phyloP scores from a whole-genome alignment of 1,284 basidiomycete genomes.

The Neonothopanus nambi region DNA sequence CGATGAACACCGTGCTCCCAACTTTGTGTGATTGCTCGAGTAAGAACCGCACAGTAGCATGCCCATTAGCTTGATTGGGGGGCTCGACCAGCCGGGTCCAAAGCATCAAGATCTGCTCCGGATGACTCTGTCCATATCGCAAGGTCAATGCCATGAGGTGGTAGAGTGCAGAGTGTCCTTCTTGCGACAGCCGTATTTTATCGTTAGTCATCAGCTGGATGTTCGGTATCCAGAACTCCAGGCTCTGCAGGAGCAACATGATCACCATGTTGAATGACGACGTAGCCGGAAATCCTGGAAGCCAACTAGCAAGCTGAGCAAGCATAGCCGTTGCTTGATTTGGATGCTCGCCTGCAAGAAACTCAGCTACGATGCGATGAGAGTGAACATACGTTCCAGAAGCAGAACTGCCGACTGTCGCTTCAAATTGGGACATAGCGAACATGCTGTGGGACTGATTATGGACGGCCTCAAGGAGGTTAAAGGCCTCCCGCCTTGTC shows the following conservation, averaged over 20 bases:
- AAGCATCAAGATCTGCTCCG: slow-evolving; percentile 82
- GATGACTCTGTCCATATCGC: slow-evolving; percentile 74
- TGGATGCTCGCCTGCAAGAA: slow-evolving; percentile 82
- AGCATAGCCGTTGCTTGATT: slow-evolving; percentile 70
- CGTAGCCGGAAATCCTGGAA: slow-evolving; percentile 67
- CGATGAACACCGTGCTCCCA: slow-evolving; percentile 76
- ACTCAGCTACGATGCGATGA: slow-evolving; percentile 76
- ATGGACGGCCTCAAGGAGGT: slow-evolving; percentile 76
- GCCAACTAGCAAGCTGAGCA: slow-evolving; percentile 71
- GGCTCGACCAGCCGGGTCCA: slow-evolving; percentile 78
- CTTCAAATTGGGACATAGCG: slow-evolving; percentile 72
- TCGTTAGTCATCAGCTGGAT: slow-evolving; percentile 71
- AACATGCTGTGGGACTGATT: slow-evolving; percentile 61
- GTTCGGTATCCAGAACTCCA: slow-evolving; percentile 81
- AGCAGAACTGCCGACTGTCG: slow-evolving; percentile 73
- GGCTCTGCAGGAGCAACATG: slow-evolving; percentile 66
- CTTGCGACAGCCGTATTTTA: slow-evolving; percentile 53
- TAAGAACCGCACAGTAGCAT: slow-evolving; percentile 81
- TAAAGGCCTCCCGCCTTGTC: slow-evolving; percentile 78
- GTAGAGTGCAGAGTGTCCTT: slow-evolving; percentile 72
- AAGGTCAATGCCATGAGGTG: slow-evolving; percentile 86
- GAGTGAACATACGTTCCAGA: slow-evolving; percentile 81
- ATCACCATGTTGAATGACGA: slow-evolving; percentile 43
- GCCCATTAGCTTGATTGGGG: slow-evolving; percentile 73
- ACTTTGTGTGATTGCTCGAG: slow-evolving; percentile 88